These are phyloP conservation scores for Suillus ampliporus DNA, from an alignment of 768 basidiomycete species.

Conservation along the genomic window DNA sequence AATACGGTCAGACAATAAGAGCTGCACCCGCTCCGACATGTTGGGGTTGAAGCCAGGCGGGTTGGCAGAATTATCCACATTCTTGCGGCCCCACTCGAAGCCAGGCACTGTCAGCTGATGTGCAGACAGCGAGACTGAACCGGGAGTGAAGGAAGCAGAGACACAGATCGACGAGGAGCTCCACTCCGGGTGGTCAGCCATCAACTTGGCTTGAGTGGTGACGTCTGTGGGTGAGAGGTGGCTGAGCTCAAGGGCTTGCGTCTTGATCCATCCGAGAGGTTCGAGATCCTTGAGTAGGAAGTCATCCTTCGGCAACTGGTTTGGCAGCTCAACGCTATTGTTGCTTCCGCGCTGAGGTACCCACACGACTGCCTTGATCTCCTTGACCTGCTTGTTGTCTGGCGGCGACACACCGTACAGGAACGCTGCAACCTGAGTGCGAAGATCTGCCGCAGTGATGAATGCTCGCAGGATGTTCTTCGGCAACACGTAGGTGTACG, in stretches of 20 bases:
- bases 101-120: constrained; percentile 90
- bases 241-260: constrained; percentile 89
- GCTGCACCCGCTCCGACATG: constrained; percentile 95
- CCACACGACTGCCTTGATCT: constrained; percentile 98
- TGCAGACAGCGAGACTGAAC: constrained; percentile 93
- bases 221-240: constrained; percentile 94
- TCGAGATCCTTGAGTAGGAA: constrained; percentile 95
- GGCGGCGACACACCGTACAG: constrained; percentile 92
- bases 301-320: constrained; percentile 91
- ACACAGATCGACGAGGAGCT: constrained; percentile 93
- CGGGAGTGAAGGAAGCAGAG: constrained; percentile 95
- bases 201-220: constrained; percentile 92
- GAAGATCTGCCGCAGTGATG: constrained; percentile 90
- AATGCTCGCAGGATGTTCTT: constrained; percentile 97
- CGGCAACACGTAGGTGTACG: constrained; percentile 93
- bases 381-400: constrained; percentile 98
- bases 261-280: constrained; percentile 96
- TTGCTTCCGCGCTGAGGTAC: constrained; percentile 97
- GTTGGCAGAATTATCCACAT: constrained; percentile 82
- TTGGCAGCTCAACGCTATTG: constrained; percentile 90
- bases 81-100: constrained; percentile 98
- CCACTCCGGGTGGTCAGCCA: constrained; percentile 97
- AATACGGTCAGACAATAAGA: constrained; percentile 93
- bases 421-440: constrained; percentile 95
- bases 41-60: constrained; percentile 96